A percentile compares a stretch with the other conserved stretches of the same genome.
phyloP scores from a whole-genome alignment of 2,329 filamentous ascomycete genomes.

The Cordyceps farinosa region DNA sequence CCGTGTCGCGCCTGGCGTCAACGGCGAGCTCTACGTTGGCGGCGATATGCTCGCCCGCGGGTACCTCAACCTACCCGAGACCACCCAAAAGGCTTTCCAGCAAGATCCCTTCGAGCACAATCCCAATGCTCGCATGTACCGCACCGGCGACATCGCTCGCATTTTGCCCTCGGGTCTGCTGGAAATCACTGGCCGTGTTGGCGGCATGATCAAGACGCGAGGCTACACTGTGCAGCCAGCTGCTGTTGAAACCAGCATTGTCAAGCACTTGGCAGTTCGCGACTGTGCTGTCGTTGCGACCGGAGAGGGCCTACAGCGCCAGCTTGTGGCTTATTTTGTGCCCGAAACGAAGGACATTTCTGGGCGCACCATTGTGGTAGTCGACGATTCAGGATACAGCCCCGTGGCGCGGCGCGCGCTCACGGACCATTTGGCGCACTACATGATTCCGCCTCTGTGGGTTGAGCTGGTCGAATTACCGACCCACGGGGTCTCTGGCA shows the following conservation, averaged over 20 bases:
- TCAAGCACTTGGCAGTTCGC: slow-evolving; percentile 65
- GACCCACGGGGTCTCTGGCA: slow-evolving; percentile 75
- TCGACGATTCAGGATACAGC: slow-evolving; percentile 69
- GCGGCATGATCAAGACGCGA: slow-evolving; percentile 76
- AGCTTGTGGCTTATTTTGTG: slow-evolving; percentile 74
- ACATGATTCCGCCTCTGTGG: slow-evolving; percentile 81
- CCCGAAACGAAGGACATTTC: slow-evolving; percentile 57
- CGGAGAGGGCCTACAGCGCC: slow-evolving; percentile 71
- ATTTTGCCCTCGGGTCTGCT: slow-evolving; percentile 64
- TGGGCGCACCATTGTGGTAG: slow-evolving; percentile 58
- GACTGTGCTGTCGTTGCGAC: slow-evolving; percentile 70
- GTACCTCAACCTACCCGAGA: slow-evolving; percentile 77
- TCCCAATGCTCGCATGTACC: slow-evolving; percentile 66
- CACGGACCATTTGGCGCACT: slow-evolving; percentile 66
- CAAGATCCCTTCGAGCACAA: slow-evolving; percentile 59
- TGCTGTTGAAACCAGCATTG: slow-evolving; percentile 71
- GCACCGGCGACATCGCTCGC: slow-evolving; percentile 68
- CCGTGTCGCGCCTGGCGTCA: slow-evolving; percentile 57
- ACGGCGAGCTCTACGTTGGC: slow-evolving; percentile 72
- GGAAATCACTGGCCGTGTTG: slow-evolving; percentile 73
- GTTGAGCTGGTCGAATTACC: slow-evolving; percentile 68
- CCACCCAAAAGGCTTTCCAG: slow-evolving; percentile 68
- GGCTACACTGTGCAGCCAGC: slow-evolving; percentile 75
- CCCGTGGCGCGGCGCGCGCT: slow-evolving; percentile 64
- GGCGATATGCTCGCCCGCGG: slow-evolving; percentile 70